Percentiles rank a stretch among this genome's conserved stretches.
Conservation (phyloP, 345 rosid species). For the Trapa bicornis region DNA sequence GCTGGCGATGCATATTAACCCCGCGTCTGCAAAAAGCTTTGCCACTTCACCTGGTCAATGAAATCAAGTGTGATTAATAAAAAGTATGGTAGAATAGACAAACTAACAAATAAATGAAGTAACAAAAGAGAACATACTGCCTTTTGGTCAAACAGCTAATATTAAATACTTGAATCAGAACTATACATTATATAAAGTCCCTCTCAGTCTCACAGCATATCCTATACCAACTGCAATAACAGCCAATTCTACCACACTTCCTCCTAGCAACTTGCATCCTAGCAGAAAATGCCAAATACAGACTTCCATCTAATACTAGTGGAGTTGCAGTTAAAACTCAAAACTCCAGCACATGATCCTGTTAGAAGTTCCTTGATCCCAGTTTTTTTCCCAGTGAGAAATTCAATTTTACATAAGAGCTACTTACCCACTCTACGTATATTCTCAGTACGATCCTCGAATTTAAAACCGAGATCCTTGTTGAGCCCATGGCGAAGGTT, state of each 20-base stretch:
- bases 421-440: conserved; percentile 85
- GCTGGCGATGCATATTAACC: conserved; percentile 82
- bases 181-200: not conserved
- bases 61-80: not conserved
- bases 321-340: not conserved
- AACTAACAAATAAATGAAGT: not conserved
- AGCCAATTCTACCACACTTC: not conserved
- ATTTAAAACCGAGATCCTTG: conserved; percentile 71
- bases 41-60: conserved; percentile 62
- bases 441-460: conserved; percentile 82
- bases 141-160: not conserved
- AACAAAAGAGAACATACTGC: not conserved
- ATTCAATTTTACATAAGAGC: not conserved
- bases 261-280: not conserved
- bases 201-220: not conserved
- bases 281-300: not conserved
- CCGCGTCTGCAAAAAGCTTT: conserved; percentile 85
- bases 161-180: not conserved
- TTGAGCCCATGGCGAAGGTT: conserved; percentile 85
- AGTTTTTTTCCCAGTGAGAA: not conserved
- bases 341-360: not conserved
- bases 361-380: not conserved
- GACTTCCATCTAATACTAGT: not conserved
- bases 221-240: not conserved
- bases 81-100: not conserved